Evolutionary conservation across 2,329 filamentous ascomycete species (phyloP), one percentile per base, ranked within the genome.

Genomic region (Ceratocystis alfenasii): DNA sequence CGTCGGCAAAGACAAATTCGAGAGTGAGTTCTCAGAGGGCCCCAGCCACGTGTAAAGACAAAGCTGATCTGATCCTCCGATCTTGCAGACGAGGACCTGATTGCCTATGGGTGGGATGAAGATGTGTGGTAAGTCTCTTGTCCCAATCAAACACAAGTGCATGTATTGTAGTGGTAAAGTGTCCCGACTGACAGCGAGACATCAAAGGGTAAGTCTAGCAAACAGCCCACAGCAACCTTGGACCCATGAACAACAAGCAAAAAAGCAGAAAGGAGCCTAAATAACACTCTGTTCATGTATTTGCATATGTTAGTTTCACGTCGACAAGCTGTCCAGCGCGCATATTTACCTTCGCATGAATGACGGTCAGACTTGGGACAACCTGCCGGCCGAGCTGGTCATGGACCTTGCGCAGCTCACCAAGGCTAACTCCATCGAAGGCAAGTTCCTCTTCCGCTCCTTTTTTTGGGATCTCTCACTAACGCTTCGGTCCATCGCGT

Each of bases 401-500:
- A 83, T 81, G 70, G 94, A 99, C 76, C 90, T 94, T 72, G 94
- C 89, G n/a, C 94, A 99, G 76, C 81, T 99, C 71, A 99, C 94
- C 66, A 99, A 99, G 78, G 94, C 94, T 69, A 99, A 99, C 78
- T 96, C 91, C 67, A 99, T 99, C 71, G 94, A 99, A 79, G 94
- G 89, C 87, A 72, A 68, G 25, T 48, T 33, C 30, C 12, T 22
- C 17, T 22, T 22, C 44, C 45, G n/a, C 57, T 7, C 45, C 60
- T 7, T 30, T 44, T 3, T 46, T 15, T 64, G 20, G 4, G 1
- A 41, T 41, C n/a, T 20, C 59, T 41, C 33, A 17, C 48, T 53
- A 53, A 59, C 28, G 7, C n/a, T 25, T 5, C n/a, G 7, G 48
- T 53, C 22, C 48, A 53, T 2, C 3, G 48, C 48, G 17, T 22